Conservation (phyloP, 345 rosid species). For the Stellera chamaejasme region DNA sequence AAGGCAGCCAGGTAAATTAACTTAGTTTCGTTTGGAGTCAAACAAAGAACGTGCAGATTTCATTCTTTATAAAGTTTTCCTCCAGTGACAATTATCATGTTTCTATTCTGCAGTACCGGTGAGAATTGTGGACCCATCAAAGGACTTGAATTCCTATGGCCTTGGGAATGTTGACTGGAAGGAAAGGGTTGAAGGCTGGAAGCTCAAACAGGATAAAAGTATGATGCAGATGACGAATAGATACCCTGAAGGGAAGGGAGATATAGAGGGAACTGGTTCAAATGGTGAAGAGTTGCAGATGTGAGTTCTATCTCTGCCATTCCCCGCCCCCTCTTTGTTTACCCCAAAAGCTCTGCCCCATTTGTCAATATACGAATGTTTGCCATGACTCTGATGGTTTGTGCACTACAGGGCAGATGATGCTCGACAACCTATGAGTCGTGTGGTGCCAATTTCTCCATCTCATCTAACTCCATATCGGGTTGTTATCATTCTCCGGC, state of each 20-base stretch:
- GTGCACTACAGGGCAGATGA: constrained; percentile 75
- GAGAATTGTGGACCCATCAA: constrained; percentile 96
- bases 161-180: constrained; percentile 99
- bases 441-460: constrained; percentile 75
- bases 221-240: constrained; percentile 60
- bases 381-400: constrained; percentile 11
- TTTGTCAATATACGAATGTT: background rate
- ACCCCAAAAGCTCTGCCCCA: background rate
- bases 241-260: constrained; percentile 83
- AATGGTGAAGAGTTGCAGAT: constrained; percentile 97
- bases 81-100: constrained; percentile 11
- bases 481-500: constrained; percentile 78
- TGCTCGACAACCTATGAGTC: constrained; percentile 89
- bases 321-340: background rate
- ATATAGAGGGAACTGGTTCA: constrained; percentile 94
- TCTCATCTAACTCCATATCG: constrained; percentile 85
- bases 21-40: background rate
- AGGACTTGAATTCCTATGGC: constrained; percentile 97
- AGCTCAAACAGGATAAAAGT: constrained; percentile 93
- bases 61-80: too few relatives aligned
- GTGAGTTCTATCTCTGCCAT: constrained; percentile 38
- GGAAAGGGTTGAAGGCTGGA: constrained; percentile 99
- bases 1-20: constrained; percentile 78
- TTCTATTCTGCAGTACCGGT: constrained; percentile 64
- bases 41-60: too few relatives aligned